Percentiles rank a stretch among this genome's conserved stretches.
Evolutionary conservation across 306 rosid species (phyloP).

Genomic region (Dalbergia oliveri): DNA sequence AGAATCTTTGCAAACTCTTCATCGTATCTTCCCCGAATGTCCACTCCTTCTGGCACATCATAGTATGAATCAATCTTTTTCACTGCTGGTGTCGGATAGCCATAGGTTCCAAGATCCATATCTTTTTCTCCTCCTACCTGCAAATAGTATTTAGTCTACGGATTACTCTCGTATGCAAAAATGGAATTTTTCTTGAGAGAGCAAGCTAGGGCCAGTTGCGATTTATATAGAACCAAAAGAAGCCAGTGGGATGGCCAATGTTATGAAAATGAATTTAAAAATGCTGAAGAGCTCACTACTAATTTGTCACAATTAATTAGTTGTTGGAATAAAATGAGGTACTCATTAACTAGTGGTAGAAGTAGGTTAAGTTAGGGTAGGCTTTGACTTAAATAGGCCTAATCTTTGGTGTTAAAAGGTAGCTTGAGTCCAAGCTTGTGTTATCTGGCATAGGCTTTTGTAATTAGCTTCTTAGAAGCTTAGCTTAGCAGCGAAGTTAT

Average conservation of each 20-base stretch:
- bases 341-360: no score
- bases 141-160: background rate
- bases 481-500: no score
- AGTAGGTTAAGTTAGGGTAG: no score
- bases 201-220: background rate
- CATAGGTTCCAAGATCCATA: conserved; percentile 56
- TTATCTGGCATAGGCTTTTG: no score
- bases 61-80: conserved; percentile 48
- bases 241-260: background rate
- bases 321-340: no score
- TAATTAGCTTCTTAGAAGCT: no score
- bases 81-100: conserved; percentile 16
- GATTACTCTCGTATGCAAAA: background rate
- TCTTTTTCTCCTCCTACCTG: conserved; percentile 19
- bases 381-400: no score
- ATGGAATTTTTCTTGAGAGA: background rate
- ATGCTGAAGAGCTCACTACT: no score
- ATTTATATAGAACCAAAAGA: conserved; percentile 30
- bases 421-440: no score
- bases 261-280: no score
- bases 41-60: conserved; percentile 79
- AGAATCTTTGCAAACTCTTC: conserved; percentile 70
- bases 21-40: conserved; percentile 77
- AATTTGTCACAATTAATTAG: no score
- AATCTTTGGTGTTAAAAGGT: no score